Conservation (phyloP, 257 asterid genomes). For the Anisodus acutangulus region DNA sequence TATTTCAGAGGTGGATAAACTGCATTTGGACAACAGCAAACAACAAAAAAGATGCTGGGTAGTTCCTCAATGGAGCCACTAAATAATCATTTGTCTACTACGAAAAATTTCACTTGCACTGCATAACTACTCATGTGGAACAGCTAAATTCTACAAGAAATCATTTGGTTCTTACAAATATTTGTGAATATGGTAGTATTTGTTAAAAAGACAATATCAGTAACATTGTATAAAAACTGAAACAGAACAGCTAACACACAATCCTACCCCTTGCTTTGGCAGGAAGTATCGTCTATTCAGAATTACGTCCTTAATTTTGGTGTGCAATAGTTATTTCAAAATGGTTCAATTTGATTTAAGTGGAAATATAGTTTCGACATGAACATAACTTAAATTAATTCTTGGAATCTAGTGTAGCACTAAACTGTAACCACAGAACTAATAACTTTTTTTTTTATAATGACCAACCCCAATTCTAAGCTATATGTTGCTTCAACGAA, state of each 20-base stretch:
- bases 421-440: neutral
- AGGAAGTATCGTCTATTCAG: neutral
- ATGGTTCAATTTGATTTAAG: neutral
- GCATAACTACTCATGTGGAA: neutral
- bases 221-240: neutral
- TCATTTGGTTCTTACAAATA: neutral
- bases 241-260: neutral
- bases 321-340: neutral
- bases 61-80: neutral
- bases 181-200: neutral
- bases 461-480: neutral
- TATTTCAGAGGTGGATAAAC: neutral
- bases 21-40: neutral
- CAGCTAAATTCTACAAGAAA: neutral
- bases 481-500: neutral
- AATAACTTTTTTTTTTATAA: neutral
- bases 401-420: neutral
- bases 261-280: neutral
- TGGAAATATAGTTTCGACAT: neutral
- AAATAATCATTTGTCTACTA: neutral
- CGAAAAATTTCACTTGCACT: neutral
- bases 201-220: neutral
- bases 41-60: neutral
- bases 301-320: neutral
- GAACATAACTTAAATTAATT: neutral